phyloP scores from a whole-genome alignment of 768 basidiomycete species.

The Dictyophora rubrovolvata region DNA sequence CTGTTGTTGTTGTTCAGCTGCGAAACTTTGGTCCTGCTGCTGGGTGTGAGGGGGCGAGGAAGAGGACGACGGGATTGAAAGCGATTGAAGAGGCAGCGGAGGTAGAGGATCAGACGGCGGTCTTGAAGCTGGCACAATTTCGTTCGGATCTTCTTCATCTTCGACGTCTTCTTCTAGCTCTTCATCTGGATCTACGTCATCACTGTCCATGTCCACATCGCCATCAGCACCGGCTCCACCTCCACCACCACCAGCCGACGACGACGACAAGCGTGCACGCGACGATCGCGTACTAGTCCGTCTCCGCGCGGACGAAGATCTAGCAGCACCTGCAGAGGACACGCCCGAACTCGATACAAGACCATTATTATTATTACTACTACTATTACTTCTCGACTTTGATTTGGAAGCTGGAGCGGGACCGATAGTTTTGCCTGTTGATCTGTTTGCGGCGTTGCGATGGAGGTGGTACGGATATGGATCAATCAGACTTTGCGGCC shows the following conservation, averaged over 20 bases:
- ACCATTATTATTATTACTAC: too few species aligned
- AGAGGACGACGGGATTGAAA: not conserved
- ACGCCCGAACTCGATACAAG: too few species aligned
- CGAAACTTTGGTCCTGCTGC: too few species aligned
- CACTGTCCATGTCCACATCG: not conserved
- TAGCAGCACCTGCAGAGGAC: too few species aligned
- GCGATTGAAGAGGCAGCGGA: constrained; percentile 4
- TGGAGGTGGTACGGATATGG: constrained; percentile 23
- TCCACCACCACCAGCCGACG: too few species aligned
- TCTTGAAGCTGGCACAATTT: not conserved
- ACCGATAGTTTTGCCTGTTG: not conserved
- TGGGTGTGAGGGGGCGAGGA: not conserved
- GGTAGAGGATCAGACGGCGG: constrained; percentile 2
- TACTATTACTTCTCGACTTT: not conserved
- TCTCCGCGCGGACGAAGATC: too few species aligned
- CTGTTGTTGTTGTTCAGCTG: too few species aligned
- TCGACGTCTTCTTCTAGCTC: constrained; percentile 22
- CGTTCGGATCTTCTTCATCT: constrained; percentile 13
- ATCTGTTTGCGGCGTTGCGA: constrained; percentile 11
- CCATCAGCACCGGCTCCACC: too few species aligned
- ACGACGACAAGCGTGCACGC: too few species aligned
- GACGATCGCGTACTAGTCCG: too few species aligned
- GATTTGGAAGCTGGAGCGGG: not conserved
- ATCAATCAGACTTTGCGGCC: constrained; percentile 58
- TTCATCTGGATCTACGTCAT: constrained; percentile 13